Evolutionary conservation across 345 rosid species (phyloP), one percentile per base, ranked within the genome.

Genomic region (Lepidium didymum): DNA sequence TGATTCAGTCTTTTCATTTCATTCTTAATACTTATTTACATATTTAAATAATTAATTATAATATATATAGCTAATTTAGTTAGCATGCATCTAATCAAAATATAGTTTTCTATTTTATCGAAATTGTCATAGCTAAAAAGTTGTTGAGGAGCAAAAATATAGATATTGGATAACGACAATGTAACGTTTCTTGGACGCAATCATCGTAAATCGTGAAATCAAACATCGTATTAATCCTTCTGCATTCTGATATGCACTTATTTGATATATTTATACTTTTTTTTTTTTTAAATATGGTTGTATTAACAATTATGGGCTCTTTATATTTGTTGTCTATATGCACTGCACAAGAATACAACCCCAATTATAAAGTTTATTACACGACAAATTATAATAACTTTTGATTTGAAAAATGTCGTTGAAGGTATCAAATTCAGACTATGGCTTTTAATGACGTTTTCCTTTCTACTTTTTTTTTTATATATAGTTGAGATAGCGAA

Each of bases 281-380:
- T 19, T 31, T 38, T 57, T 9, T 51, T 52, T 41, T 6, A 2
- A 25, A 43, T 61, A 9, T 62, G 46, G 62, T 14, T 62, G 37
- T 61, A 15, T 70, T 23, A 35, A 53, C 25, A 25, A 12, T 71
- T 23, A 54, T 62, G 56, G 33, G 38, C 15, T n/a, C 11, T 18
- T 11, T n/a, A n/a, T n/a, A n/a, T n/a, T 44, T 44, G 44, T 55
- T 71, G 76, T 73, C 75, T 41, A 31, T 49, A 65, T 65, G 34
- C 72, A 57, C 53, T 56, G 71, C 60, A 73, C 66, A 57, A 56
- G 77, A 29, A 73, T 73, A 73, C 60, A 71, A 65, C 60, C 23
- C 36, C 38, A 73, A 19, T 49, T 72, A n/a, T 14, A 57, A 72
- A 72, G 60, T 64, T 56, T 56, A 1, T 70, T 10, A 65, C 40